phyloP scores from a whole-genome alignment of 2,329 filamentous ascomycete species.

The Beauveria asiatica region DNA sequence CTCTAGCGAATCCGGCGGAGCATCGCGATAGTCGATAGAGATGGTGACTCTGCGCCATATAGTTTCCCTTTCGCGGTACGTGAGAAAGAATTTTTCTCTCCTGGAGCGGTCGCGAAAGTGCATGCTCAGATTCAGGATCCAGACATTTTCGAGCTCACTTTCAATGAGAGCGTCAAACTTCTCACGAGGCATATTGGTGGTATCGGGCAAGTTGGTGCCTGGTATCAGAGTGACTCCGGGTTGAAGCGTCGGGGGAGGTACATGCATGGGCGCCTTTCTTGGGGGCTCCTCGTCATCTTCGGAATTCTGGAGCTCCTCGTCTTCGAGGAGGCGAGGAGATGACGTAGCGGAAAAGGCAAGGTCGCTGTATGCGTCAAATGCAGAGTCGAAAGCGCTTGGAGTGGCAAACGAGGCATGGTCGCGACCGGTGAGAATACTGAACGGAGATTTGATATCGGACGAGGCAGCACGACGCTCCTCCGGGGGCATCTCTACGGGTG shows the following conservation, averaged over 20 bases:
- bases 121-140: constrained; percentile 98
- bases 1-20: constrained; percentile 75
- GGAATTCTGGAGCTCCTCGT: background rate
- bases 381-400: background rate
- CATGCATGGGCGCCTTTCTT: constrained; percentile 8
- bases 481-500: constrained; percentile 53
- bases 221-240: constrained; percentile 18
- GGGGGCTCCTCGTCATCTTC: constrained; percentile 28
- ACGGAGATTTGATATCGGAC: constrained; percentile 33
- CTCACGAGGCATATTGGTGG: constrained; percentile 40
- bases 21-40: constrained; percentile 83
- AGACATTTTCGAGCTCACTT: constrained; percentile 75
- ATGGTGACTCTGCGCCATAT: constrained; percentile 85
- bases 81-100: constrained; percentile 96
- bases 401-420: constrained; percentile 4
- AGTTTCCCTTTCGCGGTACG: constrained; percentile 72
- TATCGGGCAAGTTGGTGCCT: constrained; percentile 30
- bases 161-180: constrained; percentile 58
- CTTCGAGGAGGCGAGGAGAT: background rate
- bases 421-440: background rate
- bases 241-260: background rate
- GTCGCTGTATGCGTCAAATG: background rate
- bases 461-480: constrained; percentile 66
- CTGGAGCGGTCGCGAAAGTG: constrained; percentile 90
- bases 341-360: background rate